A percentile compares a stretch with the other conserved stretches of the same genome.
Conservation (phyloP, 352 stramenopile genomes). For the Globisporangium abappressorium region DNA sequence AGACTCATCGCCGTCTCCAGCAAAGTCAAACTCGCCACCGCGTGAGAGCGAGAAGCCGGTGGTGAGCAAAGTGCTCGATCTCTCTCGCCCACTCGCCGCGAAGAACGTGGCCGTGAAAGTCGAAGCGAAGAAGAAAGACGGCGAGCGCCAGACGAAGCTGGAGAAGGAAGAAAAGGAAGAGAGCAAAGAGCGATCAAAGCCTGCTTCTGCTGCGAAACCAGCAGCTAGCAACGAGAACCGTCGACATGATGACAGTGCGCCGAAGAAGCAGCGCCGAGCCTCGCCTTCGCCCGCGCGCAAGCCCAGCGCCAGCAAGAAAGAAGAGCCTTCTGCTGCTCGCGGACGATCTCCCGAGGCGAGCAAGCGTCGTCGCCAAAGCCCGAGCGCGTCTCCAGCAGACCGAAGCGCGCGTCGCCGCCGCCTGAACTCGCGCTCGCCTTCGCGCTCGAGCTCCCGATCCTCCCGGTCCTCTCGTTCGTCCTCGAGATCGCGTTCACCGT, state of each 20-base stretch:
- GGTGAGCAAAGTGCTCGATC: slow-evolving; percentile 14
- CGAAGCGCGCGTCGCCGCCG: slow-evolving; percentile 24
- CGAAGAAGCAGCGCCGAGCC: slow-evolving; percentile 7
- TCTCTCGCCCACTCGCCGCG: slow-evolving; percentile 13
- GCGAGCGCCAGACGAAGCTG: slow-evolving; percentile 1
- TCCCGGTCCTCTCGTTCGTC: slow-evolving; percentile 14
- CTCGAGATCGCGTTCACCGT: slow-evolving; percentile 35
- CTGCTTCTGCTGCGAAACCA: not conserved
- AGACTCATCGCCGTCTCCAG: not conserved
- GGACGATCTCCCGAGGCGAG: slow-evolving; percentile 2
- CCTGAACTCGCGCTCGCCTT: slow-evolving; percentile 21
- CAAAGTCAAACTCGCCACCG: not conserved
- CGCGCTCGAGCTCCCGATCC: slow-evolving; percentile 4
- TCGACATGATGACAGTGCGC: not conserved
- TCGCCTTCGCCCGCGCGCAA: slow-evolving; percentile 6
- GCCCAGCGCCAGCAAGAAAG: slow-evolving; percentile 7
- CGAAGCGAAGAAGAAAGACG: slow-evolving; percentile 7
- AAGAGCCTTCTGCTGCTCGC: slow-evolving; percentile 6
- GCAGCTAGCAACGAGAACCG: not conserved
- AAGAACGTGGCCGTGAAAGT: slow-evolving; percentile 4
- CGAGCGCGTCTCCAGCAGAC: slow-evolving; percentile 21
- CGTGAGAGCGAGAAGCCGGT: slow-evolving; percentile 2
- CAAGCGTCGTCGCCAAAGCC: slow-evolving; percentile 26
- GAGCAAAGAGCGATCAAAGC: not conserved
- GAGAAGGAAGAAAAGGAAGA: not conserved